Evolutionary conservation across 371 early-diverging fungal genomes (phyloP).

Genomic region (Haplosporangium sp.): DNA sequence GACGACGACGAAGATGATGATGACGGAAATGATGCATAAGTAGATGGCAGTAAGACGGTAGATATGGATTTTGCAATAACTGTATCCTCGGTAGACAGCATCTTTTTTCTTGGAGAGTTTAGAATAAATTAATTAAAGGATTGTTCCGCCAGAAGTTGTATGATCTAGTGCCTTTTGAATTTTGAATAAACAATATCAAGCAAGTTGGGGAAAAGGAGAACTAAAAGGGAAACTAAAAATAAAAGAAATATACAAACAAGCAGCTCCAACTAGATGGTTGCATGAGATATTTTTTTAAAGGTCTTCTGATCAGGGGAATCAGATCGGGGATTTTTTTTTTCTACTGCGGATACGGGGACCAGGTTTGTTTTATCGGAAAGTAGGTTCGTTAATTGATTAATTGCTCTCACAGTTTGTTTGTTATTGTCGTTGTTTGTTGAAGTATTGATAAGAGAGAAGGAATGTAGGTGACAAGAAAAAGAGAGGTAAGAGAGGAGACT

Average conservation of each 20-base stretch:
- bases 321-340: not conserved
- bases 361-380: not conserved
- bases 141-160: no score
- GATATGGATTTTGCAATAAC: slow-evolving; percentile 19
- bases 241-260: no score
- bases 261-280: not conserved
- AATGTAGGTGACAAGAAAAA: no score
- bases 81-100: slow-evolving; percentile 32
- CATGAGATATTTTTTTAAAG: not conserved
- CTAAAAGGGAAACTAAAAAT: not conserved
- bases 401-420: not conserved
- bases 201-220: not conserved
- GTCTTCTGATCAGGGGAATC: not conserved
- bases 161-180: no score
- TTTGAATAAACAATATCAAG: no score
- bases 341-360: no score
- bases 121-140: no score
- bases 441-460: no score
- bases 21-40: not conserved
- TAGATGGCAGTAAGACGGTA: slow-evolving; percentile 4
- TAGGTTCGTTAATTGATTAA: not conserved
- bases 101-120: slow-evolving; percentile 1
- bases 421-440: no score
- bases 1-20: not conserved
- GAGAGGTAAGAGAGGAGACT: no score